Evolutionary conservation across 352 stramenopile species (phyloP), one percentile per base, ranked within the genome.

Genomic region (Phytopythium sindhum): DNA sequence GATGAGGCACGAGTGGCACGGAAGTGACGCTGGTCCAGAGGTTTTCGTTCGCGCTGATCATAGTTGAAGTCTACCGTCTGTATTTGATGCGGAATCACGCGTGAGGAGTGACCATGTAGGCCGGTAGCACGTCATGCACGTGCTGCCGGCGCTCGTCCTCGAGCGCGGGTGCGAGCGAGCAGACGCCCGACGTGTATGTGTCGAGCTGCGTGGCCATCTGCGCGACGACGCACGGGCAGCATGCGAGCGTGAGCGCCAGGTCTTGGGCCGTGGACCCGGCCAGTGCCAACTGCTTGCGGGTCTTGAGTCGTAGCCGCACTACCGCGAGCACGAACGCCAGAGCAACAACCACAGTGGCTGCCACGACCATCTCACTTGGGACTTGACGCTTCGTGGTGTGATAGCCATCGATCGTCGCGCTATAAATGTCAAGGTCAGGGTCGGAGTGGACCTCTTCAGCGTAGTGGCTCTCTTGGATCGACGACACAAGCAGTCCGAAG

Each of bases 181-280:
- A 86, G 37, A 62, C 65, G 12, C 78, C 75, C 2, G 78, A 78
- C 29, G 63, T 79, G 64, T 87, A 90, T 37, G 75, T 86, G 56
- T 79, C 78, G 14, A 74, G 67, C 51, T 84, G 75, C 9, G 78
- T 80, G 21, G 77, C 77, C 66, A 90, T 82, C 60, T 90, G 81
- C 28, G 81, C 78, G 23, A 90, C 60, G 26, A 70, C 70, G 57
- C 81, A 90, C 54, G 74, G 75, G 19, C 65, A 45, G 9, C 74
- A 81, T n/a, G 54, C 78, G 24, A 62, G 57, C 10, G 70, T 39
- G 26, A 64, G 39, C 28, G 70, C 24, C 21, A 56, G 67, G 58
- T 77, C 70, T 41, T 60, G 4, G 15, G 29, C 53, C 19, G n/a
- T 55, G 29, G 37, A 63, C 3, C 80, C 80, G 4, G 69, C 56